phyloP scores from a whole-genome alignment of 2,329 filamentous ascomycete species.

The Diaporthe longicolla region DNA sequence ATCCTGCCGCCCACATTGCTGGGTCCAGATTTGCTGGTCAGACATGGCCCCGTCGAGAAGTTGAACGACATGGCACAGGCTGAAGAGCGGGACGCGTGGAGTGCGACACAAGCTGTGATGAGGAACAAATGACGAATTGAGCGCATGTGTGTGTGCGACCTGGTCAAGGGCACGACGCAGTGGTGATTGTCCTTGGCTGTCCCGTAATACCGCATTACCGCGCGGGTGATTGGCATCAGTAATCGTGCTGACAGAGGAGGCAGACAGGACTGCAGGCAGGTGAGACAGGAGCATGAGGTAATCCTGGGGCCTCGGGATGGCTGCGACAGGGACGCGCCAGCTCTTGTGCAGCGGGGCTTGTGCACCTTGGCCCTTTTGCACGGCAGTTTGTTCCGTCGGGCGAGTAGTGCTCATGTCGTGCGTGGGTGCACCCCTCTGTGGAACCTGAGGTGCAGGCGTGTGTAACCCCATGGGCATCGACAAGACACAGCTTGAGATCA shows the following conservation, averaged over 20 bases:
- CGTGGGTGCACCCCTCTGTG: background rate
- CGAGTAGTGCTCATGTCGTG: background rate
- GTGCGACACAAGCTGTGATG: too few species aligned
- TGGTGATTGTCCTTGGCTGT: background rate
- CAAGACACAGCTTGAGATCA: background rate
- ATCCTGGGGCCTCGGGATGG: background rate
- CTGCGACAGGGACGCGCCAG: slow-evolving; percentile 27
- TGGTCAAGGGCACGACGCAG: background rate
- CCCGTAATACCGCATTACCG: slow-evolving; percentile 10
- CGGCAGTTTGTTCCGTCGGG: background rate
- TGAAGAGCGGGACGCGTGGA: background rate
- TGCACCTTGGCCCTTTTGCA: background rate
- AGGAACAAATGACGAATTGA: background rate
- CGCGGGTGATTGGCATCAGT: slow-evolving; percentile 13
- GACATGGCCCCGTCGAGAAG: background rate
- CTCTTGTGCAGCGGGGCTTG: slow-evolving; percentile 1
- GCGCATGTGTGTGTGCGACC: background rate
- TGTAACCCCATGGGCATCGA: background rate
- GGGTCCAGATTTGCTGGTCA: background rate
- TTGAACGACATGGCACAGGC: background rate
- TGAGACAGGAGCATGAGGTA: slow-evolving; percentile 28
- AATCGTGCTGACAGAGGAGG: slow-evolving; percentile 8
- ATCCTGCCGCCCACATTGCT: background rate
- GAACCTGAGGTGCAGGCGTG: background rate
- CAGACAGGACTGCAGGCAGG: slow-evolving; percentile 18